Evolutionary conservation across 1,284 basidiomycete species (phyloP).

Genomic region (Cerrena zonata): DNA sequence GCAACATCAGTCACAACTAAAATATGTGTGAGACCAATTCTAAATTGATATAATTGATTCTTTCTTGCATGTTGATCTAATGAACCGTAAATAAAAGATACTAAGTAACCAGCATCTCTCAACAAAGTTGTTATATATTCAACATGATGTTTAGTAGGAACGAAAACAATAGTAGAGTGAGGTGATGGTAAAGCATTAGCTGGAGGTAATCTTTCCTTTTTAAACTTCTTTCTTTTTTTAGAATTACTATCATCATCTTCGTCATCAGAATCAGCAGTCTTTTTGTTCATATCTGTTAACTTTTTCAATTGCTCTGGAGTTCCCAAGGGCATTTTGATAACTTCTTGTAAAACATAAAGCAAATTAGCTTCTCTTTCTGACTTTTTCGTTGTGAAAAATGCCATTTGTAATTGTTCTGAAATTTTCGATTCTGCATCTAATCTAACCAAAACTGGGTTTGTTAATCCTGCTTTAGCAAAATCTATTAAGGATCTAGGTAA

Average conservation of each 20-base stretch:
- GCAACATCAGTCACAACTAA: constrained; percentile 98
- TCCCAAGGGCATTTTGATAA: constrained; percentile 75
- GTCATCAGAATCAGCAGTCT: constrained; percentile 43
- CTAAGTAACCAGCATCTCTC: constrained; percentile 79
- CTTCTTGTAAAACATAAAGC: constrained; percentile 77
- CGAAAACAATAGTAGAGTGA: constrained; percentile 92
- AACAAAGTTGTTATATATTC: constrained; percentile 87
- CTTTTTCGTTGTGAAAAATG: constrained; percentile 90
- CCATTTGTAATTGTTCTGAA: constrained; percentile 87
- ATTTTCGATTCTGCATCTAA: constrained; percentile 95
- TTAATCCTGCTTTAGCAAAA: constrained; percentile 93
- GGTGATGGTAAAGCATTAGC: constrained; percentile 58
- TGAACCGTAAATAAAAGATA: constrained; percentile 95
- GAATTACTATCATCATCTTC: constrained; percentile 22
- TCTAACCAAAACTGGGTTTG: constrained; percentile 90
- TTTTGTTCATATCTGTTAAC: constrained; percentile 35
- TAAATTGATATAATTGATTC: constrained; percentile 89
- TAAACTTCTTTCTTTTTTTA: constrained; percentile 43
- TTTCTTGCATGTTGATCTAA: constrained; percentile 89
- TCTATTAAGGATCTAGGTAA: constrained; percentile 93
- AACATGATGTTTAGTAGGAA: constrained; percentile 98
- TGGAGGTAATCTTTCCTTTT: constrained; percentile 38
- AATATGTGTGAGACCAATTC: constrained; percentile 75
- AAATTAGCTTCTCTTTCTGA: constrained; percentile 93
- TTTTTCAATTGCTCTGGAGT: constrained; percentile 25